Percentiles rank a stretch among this genome's conserved stretches.
These are phyloP conservation scores for Penicillium sp. DNA, from an alignment of 2,329 filamentous ascomycete genomes.

Conservation along the genomic window DNA sequence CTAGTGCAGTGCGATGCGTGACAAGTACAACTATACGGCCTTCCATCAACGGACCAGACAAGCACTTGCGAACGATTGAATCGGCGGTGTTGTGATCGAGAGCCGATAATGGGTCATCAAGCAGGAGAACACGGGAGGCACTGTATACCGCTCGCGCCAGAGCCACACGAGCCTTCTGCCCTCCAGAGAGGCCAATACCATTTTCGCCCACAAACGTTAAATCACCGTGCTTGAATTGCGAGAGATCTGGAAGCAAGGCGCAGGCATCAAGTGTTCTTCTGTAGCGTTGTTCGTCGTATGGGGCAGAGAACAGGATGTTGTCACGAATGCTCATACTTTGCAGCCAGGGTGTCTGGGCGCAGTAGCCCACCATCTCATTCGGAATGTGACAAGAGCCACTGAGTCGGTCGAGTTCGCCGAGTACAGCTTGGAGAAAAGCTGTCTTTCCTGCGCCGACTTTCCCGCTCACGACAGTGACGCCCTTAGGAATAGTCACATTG, in stretches of 20 bases:
- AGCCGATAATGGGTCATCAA: slow-evolving; percentile 58
- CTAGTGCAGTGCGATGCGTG: slow-evolving; percentile 66
- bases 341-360: slow-evolving; percentile 63
- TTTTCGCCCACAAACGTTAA: slow-evolving; percentile 59
- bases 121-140: slow-evolving; percentile 49
- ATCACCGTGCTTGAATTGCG: slow-evolving; percentile 61
- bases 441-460: slow-evolving; percentile 63
- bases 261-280: slow-evolving; percentile 64
- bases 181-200: slow-evolving; percentile 58
- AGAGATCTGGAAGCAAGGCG: slow-evolving; percentile 58
- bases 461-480: slow-evolving; percentile 59
- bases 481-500: slow-evolving; percentile 51
- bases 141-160: slow-evolving; percentile 60
- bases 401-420: slow-evolving; percentile 56
- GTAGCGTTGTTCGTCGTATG: slow-evolving; percentile 66
- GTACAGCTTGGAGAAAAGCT: slow-evolving; percentile 54
- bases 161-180: slow-evolving; percentile 57
- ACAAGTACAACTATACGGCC: slow-evolving; percentile 56
- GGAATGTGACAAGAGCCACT: slow-evolving; percentile 50
- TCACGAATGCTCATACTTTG: slow-evolving; percentile 67
- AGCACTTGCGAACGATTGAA: slow-evolving; percentile 54
- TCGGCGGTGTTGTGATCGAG: slow-evolving; percentile 63
- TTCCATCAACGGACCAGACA: slow-evolving; percentile 53
- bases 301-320: slow-evolving; percentile 61
- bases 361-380: slow-evolving; percentile 58